Conservation (phyloP, 768 basidiomycete genomes). For the Paxillus rubicundulus region DNA sequence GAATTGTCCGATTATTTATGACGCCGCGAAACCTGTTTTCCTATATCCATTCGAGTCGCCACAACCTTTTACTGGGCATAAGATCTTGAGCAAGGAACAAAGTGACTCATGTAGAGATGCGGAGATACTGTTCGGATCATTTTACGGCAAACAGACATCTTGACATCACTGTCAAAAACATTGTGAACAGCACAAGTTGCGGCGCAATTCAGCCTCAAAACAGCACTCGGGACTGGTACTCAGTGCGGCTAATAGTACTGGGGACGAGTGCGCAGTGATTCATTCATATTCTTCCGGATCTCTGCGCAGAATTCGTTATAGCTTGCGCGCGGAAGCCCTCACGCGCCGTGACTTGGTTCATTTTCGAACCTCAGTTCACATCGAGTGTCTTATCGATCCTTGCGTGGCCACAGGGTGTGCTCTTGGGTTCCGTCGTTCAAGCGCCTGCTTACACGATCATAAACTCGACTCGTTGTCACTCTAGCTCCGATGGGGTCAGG, state of each 20-base stretch:
- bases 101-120: neutral
- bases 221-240: too few relatives aligned
- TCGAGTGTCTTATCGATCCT: conserved; percentile 9
- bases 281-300: neutral
- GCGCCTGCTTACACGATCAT: neutral
- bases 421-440: neutral
- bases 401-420: neutral
- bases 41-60: neutral
- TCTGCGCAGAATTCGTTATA: too few relatives aligned
- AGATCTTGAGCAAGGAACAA: too few relatives aligned
- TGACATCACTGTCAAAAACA: neutral
- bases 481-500: conserved; percentile 23
- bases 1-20: too few relatives aligned
- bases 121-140: neutral
- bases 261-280: too few relatives aligned
- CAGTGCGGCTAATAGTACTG: too few relatives aligned
- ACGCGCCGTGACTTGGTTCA: neutral
- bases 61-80: too few relatives aligned
- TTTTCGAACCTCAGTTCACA: neutral
- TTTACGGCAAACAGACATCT: neutral
- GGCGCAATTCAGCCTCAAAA: too few relatives aligned
- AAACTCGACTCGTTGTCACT: neutral
- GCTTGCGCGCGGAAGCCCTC: neutral
- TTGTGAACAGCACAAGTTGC: too few relatives aligned
- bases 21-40: too few relatives aligned